Percentiles rank a stretch among this genome's conserved stretches.
Evolutionary conservation across 345 rosid genomes (phyloP).

Genomic region (Acer saccharum): DNA sequence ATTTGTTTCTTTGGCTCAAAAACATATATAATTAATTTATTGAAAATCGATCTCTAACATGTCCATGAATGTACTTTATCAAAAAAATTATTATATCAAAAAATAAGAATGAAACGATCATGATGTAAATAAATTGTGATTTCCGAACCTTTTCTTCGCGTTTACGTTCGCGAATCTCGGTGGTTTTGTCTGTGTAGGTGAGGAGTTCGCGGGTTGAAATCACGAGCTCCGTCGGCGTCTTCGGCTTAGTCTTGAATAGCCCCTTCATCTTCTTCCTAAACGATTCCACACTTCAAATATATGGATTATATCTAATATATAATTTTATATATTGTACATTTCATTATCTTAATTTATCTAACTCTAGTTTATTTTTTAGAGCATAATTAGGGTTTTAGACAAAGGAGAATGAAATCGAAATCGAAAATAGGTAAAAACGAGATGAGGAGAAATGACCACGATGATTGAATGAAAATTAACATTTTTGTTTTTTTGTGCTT

Average conservation of each 20-base stretch:
- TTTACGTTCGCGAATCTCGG: conserved; percentile 39
- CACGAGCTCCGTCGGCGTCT: conserved; percentile 49
- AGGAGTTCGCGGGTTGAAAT: conserved; percentile 44
- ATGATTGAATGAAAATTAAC: neutral
- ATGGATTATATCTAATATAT: too few species aligned
- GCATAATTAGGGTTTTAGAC: conserved; percentile 20
- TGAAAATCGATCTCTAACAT: neutral
- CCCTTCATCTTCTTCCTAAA: conserved; percentile 39
- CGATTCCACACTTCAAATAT: neutral
- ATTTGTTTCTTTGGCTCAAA: neutral
- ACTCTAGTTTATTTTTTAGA: neutral
- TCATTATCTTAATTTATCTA: neutral
- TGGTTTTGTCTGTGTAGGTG: conserved; percentile 7
- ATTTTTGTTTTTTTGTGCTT: too few species aligned
- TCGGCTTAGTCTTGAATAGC: conserved; percentile 48
- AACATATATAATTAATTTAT: too few species aligned
- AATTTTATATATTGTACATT: too few species aligned
- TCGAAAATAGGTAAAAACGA: neutral
- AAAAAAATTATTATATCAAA: neutral
- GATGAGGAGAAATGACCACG: neutral
- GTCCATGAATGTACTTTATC: neutral
- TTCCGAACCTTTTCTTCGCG: conserved; percentile 48
- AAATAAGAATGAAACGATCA: neutral
- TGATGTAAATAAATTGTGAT: neutral
- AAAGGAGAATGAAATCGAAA: neutral